Conservation (phyloP, 345 rosid genomes). For the Alliaria petiolata region DNA sequence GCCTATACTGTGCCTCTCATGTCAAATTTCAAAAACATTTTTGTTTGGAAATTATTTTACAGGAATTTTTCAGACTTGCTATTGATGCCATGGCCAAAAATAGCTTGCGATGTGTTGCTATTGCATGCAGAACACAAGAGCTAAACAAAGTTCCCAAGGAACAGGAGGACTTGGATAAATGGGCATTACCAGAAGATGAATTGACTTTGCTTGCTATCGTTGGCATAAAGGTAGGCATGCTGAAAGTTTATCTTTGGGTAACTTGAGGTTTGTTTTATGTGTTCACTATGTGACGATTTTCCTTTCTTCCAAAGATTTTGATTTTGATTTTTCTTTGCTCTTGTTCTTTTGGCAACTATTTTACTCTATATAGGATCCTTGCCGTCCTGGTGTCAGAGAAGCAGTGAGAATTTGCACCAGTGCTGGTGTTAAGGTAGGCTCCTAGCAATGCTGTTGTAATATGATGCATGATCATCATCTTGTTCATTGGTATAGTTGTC, state of each 20-base stretch:
- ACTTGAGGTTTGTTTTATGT: conserved; percentile 5
- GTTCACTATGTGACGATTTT: neutral
- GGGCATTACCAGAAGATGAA: conserved; percentile 90
- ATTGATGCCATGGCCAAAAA: conserved; percentile 85
- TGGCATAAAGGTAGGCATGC: conserved; percentile 77
- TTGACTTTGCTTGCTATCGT: conserved; percentile 88
- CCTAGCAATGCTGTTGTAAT: neutral
- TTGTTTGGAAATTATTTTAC: conserved; percentile 10
- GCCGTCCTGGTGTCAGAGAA: conserved; percentile 81
- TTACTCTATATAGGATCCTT: conserved; percentile 97
- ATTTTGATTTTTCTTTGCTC: neutral
- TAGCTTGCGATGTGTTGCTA: conserved; percentile 94
- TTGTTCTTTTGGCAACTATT: too few relatives aligned
- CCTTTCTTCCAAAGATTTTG: neutral
- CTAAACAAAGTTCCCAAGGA: conserved; percentile 57
- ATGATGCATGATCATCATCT: neutral
- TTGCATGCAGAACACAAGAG: conserved; percentile 75
- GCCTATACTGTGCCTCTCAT: too few relatives aligned
- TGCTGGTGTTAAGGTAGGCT: conserved; percentile 87
- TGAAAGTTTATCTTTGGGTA: neutral
- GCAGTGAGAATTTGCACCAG: conserved; percentile 73
- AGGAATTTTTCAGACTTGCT: conserved; percentile 69
- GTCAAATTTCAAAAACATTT: neutral
- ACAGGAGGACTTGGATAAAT: conserved; percentile 53
- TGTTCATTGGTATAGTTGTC: neutral